Percentiles rank a stretch among this genome's conserved stretches.
Conservation (phyloP, 441 rosid species). For the Euphorbia celastroides region DNA sequence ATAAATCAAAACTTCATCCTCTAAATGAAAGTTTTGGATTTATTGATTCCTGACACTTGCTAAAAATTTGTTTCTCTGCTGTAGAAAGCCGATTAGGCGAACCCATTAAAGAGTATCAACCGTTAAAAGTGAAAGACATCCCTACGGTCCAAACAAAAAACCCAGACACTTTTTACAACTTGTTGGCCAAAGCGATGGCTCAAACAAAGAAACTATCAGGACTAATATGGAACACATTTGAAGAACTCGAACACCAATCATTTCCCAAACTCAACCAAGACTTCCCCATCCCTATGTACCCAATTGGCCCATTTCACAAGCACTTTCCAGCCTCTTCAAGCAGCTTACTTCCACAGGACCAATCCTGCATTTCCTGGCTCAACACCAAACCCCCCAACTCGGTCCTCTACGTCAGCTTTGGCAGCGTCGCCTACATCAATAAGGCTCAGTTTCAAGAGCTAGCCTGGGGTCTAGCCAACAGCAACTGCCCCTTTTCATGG, state of each 20-base stretch:
- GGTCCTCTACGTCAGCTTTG: constrained; percentile 54
- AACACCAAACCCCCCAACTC: constrained; percentile 39
- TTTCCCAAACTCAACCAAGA: neutral
- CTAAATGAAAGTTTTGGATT: too few species aligned
- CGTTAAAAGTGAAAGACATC: constrained; percentile 8
- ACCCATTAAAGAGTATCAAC: neutral
- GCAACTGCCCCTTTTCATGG: constrained; percentile 45
- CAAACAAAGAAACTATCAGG: neutral
- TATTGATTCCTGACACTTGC: too few species aligned
- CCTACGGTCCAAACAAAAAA: neutral
- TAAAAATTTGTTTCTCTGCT: too few species aligned
- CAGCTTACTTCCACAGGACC: constrained; percentile 34
- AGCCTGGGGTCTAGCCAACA: constrained; percentile 46
- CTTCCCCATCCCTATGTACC: constrained; percentile 40
- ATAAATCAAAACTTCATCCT: too few species aligned
- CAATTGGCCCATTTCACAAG: constrained; percentile 64
- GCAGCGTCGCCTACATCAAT: constrained; percentile 33
- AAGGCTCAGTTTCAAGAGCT: constrained; percentile 39
- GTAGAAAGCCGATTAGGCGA: neutral
- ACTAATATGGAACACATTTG: neutral
- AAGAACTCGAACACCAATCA: constrained; percentile 1
- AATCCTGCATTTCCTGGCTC: constrained; percentile 50
- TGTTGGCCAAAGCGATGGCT: neutral
- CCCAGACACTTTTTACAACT: neutral
- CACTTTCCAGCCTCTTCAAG: constrained; percentile 28